Evolutionary conservation across 768 basidiomycete genomes (phyloP).

Genomic region (Favolaschia claudopus): DNA sequence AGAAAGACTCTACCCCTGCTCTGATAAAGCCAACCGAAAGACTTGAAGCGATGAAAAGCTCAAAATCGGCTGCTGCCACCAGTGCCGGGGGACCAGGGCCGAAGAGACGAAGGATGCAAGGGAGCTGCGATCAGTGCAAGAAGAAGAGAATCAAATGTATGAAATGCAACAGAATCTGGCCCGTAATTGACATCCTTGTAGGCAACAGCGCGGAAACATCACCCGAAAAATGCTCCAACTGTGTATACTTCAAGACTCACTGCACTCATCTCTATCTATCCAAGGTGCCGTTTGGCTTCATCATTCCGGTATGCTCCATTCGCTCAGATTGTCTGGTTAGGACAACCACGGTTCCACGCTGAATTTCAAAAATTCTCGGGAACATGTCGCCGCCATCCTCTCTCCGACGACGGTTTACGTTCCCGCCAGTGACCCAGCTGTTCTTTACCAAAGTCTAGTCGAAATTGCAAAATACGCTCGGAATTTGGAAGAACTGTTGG

Average conservation of each 20-base stretch:
- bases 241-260: slow-evolving; percentile 50
- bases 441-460: neutral
- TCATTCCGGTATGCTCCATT: neutral
- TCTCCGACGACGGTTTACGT: neutral
- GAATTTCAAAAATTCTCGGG: neutral
- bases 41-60: too few species aligned
- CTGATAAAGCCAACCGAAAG: too few species aligned
- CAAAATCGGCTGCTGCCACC: too few species aligned
- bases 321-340: neutral
- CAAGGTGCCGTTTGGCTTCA: too few species aligned
- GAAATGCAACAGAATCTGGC: too few species aligned
- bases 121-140: neutral
- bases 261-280: slow-evolving; percentile 65
- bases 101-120: neutral
- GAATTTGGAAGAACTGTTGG: neutral
- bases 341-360: neutral
- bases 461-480: slow-evolving; percentile 1
- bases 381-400: neutral
- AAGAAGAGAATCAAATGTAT: neutral
- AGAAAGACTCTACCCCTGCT: too few species aligned
- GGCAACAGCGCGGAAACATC: slow-evolving; percentile 69
- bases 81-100: too few species aligned
- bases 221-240: slow-evolving; percentile 63
- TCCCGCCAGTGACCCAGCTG: neutral
- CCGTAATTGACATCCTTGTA: neutral